Percentiles rank a stretch among this genome's conserved stretches.
phyloP scores from a whole-genome alignment of 2,329 filamentous ascomycete genomes.

The Fusarium ambrosium region DNA sequence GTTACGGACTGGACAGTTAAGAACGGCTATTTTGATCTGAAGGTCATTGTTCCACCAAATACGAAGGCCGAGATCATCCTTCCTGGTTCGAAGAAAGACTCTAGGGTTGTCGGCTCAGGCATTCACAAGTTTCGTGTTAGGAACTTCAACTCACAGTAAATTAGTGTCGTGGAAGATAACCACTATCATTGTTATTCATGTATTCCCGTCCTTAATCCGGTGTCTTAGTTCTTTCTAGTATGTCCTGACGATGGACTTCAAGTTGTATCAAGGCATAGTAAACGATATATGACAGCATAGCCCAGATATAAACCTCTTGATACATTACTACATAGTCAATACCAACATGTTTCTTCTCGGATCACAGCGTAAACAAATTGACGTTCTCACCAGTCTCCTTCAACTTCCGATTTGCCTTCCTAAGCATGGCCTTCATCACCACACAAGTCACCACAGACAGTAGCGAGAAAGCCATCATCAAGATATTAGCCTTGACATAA shows the following conservation, averaged over 20 bases:
- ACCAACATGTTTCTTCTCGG: background rate
- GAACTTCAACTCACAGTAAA: background rate
- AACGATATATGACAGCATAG: no score
- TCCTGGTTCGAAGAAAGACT: background rate
- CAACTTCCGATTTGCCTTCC: background rate
- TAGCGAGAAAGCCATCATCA: constrained; percentile 39
- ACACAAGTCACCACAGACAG: background rate
- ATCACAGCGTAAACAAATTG: background rate
- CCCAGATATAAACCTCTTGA: no score
- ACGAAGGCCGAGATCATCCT: constrained; percentile 27
- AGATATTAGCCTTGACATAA: constrained; percentile 40
- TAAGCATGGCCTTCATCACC: background rate
- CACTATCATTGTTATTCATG: background rate
- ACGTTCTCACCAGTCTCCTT: background rate
- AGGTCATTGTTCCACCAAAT: constrained; percentile 35
- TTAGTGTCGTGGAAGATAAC: background rate
- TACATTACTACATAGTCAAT: background rate
- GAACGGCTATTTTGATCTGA: background rate
- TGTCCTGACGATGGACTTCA: no score
- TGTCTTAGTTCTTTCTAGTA: background rate
- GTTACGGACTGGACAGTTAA: background rate
- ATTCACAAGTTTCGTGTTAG: constrained; percentile 15
- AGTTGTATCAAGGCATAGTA: no score
- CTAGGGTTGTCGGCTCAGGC: constrained; percentile 21
- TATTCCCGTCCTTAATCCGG: background rate